Percentiles rank a stretch among this genome's conserved stretches.
Conservation (phyloP, 768 basidiomycete genomes). For the Tulasnella sp. region DNA sequence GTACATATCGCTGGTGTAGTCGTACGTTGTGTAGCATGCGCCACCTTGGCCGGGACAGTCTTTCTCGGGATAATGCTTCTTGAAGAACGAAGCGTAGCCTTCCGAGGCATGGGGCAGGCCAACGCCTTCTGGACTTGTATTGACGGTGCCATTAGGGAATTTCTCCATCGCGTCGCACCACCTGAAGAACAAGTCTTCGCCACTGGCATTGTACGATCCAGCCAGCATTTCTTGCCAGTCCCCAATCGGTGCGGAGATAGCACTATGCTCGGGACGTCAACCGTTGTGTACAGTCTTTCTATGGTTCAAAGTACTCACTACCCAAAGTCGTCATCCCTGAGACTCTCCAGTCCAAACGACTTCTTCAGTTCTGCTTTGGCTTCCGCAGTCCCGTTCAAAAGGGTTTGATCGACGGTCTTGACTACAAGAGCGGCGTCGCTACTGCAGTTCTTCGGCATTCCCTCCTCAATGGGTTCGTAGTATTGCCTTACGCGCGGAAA, state of each 20-base stretch:
- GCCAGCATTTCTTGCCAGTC: background rate
- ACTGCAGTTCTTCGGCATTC: conserved; percentile 16
- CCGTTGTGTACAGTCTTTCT: no score
- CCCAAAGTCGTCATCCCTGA: background rate
- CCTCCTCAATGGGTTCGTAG: conserved; percentile 7
- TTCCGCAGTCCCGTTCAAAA: background rate
- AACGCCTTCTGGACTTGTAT: background rate
- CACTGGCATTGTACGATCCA: background rate
- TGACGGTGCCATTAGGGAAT: background rate
- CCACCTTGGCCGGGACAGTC: background rate
- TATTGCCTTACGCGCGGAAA: conserved; percentile 1
- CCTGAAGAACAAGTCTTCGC: background rate
- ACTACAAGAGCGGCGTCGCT: background rate
- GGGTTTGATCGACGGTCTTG: background rate
- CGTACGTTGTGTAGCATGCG: background rate
- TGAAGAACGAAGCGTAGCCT: background rate
- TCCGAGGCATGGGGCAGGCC: background rate
- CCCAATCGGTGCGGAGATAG: no score
- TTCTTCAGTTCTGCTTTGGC: background rate
- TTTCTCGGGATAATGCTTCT: background rate
- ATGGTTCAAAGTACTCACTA: background rate
- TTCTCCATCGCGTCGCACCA: conserved; percentile 1
- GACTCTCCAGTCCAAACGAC: background rate
- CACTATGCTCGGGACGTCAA: no score
- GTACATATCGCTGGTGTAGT: background rate